A percentile compares a stretch with the other conserved stretches of the same genome.
Conservation (phyloP, 345 rosid genomes). For the Isatis tinctoria region DNA sequence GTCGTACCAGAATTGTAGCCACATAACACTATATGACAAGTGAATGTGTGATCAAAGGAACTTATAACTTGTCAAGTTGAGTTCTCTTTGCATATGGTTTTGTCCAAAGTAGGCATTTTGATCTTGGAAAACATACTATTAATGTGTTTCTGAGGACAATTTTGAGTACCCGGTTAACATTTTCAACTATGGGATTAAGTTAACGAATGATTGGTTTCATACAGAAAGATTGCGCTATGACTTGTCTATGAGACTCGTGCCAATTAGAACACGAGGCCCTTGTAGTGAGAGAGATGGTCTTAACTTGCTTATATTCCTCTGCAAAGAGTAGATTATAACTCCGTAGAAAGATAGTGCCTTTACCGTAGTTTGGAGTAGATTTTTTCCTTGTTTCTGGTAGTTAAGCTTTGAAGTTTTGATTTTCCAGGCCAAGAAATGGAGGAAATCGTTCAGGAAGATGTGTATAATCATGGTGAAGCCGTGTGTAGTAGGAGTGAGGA, state of each 20-base stretch:
- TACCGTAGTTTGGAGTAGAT: neutral
- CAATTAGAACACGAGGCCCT: neutral
- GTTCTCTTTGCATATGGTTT: neutral
- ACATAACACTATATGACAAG: neutral
- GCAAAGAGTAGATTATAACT: neutral
- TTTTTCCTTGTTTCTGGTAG: neutral
- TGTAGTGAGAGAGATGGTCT: constrained; percentile 2
- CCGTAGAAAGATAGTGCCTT: neutral
- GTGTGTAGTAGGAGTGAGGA: constrained; percentile 29
- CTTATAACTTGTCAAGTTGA: neutral
- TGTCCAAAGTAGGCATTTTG: neutral
- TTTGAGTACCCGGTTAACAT: neutral
- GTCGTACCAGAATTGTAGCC: neutral
- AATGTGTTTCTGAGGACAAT: neutral
- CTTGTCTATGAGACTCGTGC: neutral
- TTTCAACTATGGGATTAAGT: neutral
- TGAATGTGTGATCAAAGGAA: neutral
- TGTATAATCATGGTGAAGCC: constrained; percentile 4
- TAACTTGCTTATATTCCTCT: neutral
- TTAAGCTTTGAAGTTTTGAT: neutral
- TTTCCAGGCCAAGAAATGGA: constrained; percentile 4
- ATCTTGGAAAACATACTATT: neutral
- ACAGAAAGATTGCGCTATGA: neutral
- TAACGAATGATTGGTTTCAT: constrained; percentile 1
- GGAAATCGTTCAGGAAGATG: neutral